Base-by-base conservation (phyloP, 2,329 filamentous ascomycete species). In the Xylaria sp. region DNA sequence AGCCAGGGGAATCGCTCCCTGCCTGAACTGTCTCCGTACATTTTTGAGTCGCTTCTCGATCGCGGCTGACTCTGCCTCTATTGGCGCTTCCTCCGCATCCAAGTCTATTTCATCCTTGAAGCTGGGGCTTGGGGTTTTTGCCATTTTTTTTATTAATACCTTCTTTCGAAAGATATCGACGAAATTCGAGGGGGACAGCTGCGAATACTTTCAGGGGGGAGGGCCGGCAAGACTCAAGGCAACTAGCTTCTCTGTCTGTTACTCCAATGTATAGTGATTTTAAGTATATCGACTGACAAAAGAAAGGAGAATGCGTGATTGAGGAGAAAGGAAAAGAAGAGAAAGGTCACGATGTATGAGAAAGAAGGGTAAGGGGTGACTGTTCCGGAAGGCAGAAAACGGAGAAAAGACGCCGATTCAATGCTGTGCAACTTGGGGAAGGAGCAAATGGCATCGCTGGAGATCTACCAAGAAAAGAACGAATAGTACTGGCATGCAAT, bases 21-120 rank as follows among this genome's bases (percentile, higher is more conserved):
- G 35, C 10, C 10, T 54, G 16, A 52, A 50, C n/a, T 35, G 51
- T 9, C 35, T 51, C 5, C 48, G 35, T 9, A 59, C 19, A 23
- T 51, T 51, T 39, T 11, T 58, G 8, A 64, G 4, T 8, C 39
- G 55, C 1, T 37, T 19, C 44, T 60, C 58, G n/a, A 64, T 62
- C 2, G 11, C 35, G 4, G 50, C 55, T 23, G 51, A 51, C 47
- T 54, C 54, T 3, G 19, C 47, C 6, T 61, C 61, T 8, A 48
- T 39, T 0, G 51, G 52, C n/a, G 6, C 1, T 6, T 63, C 59
- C 42, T 63, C 61, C 18, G 13, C 48, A 30, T 57, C 42, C 10
- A 5, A 30, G 42, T 39, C 51, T 50, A 51, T 54, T 5, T 55
- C 56, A 44, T 5, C 3, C 18, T 48, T 39, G 6, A 13, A 11